These are phyloP conservation scores for Ophiosphaerella korrae DNA, from an alignment of 2,329 filamentous ascomycete genomes.

Conservation along the genomic window DNA sequence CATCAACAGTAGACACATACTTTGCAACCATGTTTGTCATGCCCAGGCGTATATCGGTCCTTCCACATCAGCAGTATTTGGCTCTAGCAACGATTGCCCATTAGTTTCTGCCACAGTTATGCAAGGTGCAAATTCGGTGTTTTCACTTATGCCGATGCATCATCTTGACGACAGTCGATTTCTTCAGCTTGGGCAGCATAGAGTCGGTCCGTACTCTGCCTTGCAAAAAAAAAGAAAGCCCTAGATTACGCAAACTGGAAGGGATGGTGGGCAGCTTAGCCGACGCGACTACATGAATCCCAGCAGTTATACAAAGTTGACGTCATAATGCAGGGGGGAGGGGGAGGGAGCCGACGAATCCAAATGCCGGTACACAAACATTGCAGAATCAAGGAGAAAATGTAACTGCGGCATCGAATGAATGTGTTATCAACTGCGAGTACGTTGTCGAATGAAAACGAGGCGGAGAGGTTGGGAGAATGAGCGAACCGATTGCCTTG, in stretches of 20 bases:
- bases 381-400: slow-evolving; percentile 1
- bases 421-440: slow-evolving; percentile 25
- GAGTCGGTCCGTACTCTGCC: slow-evolving; percentile 5
- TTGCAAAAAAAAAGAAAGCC: slow-evolving; percentile 14
- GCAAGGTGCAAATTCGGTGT: background rate
- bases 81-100: background rate
- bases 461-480: slow-evolving; percentile 3
- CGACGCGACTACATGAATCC: slow-evolving; percentile 11
- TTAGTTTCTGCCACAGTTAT: background rate
- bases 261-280: slow-evolving; percentile 27
- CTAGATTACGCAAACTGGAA: slow-evolving; percentile 21
- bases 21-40: background rate
- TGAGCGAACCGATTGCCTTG: background rate
- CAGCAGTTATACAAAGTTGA: slow-evolving; percentile 17
- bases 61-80: background rate
- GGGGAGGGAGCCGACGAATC: slow-evolving; percentile 21
- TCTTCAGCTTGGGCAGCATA: background rate
- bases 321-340: slow-evolving; percentile 28
- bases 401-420: slow-evolving; percentile 5
- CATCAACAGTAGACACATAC: background rate
- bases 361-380: slow-evolving; percentile 14
- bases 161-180: background rate
- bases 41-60: background rate
- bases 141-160: background rate
- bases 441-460: slow-evolving; percentile 12